Base-by-base conservation (phyloP, 192 early-diverging fungal genomes). In the Haplosporangium gracile region DNA sequence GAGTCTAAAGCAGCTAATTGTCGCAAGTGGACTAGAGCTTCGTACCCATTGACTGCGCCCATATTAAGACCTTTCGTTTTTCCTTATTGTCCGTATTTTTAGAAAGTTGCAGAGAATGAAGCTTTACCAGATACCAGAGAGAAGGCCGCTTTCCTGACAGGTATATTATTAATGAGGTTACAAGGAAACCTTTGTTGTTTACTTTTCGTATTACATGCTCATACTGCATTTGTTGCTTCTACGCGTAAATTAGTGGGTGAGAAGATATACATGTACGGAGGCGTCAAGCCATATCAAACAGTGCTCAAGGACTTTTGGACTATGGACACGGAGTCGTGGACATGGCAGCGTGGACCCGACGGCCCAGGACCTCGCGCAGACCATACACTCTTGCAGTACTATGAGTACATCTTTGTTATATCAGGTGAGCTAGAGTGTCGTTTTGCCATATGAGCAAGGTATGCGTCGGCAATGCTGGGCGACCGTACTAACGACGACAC, bases 191-290 rank as follows among this genome's bases (percentile, higher is more conserved):
- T 5, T 51, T 5, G 29, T 4, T 32, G 60, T 13, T 65, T 0
- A 65, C 29, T 8, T 10, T 15, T 32, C 36, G 36, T 36, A 36
- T 2, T 36, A 36, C 36, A 36, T 34, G 4, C 18, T 51, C 0
- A 65, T 29, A 65, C 1, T 32, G 26, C 32, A 2, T 29, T 0
- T 15, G 11, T 32, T 65, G 8, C 32, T 4, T 29, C 4, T 15
- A 15, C 60, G 60, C 60, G 60, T 34, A 65, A 34, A 65, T 8
- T 79, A 85, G 78, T 86, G 22, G 84, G 76, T 4, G 68, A 39
- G 18, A 86, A 81, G 72, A 86, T 86, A 16, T 86, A 81, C 42
- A 81, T 86, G 84, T 71, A 81, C 32, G 84, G 84, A 24, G 84
- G 84, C 20, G 70, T 86, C 47, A 86, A 86, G 43, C 84, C 84